A percentile compares a stretch with the other conserved stretches of the same genome.
phyloP scores from a whole-genome alignment of 106 monocot species.

The Acorus calamus region DNA sequence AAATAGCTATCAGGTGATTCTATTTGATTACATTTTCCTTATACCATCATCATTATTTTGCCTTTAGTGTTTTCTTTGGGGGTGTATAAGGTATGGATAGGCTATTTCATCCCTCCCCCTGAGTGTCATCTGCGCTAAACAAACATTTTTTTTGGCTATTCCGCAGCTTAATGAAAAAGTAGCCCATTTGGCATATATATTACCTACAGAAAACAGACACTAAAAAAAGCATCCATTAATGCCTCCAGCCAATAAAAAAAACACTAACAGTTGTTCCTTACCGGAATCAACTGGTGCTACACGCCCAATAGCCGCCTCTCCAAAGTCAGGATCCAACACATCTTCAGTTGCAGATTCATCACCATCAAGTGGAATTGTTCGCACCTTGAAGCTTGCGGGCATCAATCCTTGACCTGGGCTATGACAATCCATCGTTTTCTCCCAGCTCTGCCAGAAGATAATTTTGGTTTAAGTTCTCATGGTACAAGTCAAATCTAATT shows the following conservation, averaged over 20 bases:
- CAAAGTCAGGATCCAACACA: constrained; percentile 96
- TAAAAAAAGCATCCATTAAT: constrained; percentile 2
- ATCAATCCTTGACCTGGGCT: constrained; percentile 98
- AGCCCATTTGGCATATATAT: background rate
- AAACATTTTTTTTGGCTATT: too few species aligned
- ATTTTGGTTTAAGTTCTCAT: too few species aligned
- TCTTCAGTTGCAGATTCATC: constrained; percentile 91
- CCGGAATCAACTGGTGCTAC: constrained; percentile 99
- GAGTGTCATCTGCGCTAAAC: too few species aligned
- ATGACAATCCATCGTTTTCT: constrained; percentile 98
- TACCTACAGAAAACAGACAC: background rate
- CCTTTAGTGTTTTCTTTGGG: too few species aligned
- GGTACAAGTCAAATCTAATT: too few species aligned
- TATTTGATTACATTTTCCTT: too few species aligned
- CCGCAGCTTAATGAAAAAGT: background rate
- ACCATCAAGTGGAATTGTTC: constrained; percentile 86
- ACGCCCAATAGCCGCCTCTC: constrained; percentile 91
- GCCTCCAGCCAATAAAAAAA: too few species aligned
- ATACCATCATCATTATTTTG: too few species aligned
- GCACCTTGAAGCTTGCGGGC: constrained; percentile 99
- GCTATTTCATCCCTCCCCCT: too few species aligned
- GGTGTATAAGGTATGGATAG: too few species aligned
- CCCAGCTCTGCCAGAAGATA: constrained; percentile 69
- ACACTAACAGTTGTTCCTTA: constrained; percentile 4
- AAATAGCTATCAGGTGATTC: too few species aligned